Percentiles rank a stretch among this genome's conserved stretches.
Evolutionary conservation across 805 yeast genomes (phyloP).

Genomic region (Barnettozyma sp.): DNA sequence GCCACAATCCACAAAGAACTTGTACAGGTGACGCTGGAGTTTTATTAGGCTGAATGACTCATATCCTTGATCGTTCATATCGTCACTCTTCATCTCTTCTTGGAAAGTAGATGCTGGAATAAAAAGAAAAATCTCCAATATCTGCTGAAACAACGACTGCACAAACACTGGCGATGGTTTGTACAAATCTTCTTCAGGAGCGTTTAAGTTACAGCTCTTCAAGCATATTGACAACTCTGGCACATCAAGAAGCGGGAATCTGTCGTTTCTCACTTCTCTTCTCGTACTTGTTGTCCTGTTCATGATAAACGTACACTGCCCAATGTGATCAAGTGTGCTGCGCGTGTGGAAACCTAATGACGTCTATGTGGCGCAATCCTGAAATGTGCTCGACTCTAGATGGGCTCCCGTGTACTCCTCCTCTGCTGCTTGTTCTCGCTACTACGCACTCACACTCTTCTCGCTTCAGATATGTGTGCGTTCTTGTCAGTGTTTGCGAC

Average conservation of each 20-base stretch:
- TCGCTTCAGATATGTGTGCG: too few relatives aligned
- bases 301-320: conserved; percentile 1
- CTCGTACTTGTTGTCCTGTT: conserved; percentile 1
- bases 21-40: conserved; percentile 51
- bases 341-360: too few relatives aligned
- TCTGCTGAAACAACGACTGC: conserved; percentile 49
- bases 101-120: conserved; percentile 22
- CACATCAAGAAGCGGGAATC: conserved; percentile 56
- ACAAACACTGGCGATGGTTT: conserved; percentile 55
- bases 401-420: too few relatives aligned
- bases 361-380: too few relatives aligned
- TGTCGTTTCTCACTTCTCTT: conserved; percentile 31
- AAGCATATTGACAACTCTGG: conserved; percentile 53
- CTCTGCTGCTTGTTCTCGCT: too few relatives aligned
- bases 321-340: too few relatives aligned
- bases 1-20: conserved; percentile 66
- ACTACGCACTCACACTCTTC: too few relatives aligned
- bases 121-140: conserved; percentile 55
- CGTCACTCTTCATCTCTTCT: conserved; percentile 4
- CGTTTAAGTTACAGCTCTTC: conserved; percentile 54
- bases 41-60: conserved; percentile 46
- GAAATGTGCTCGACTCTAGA: too few relatives aligned
- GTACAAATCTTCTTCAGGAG: conserved; percentile 49
- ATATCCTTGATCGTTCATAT: conserved; percentile 13
- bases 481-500: neutral